Evolutionary conservation across 495 filamentous ascomycete species (phyloP).

Genomic region (Geoglossum glabrum): DNA sequence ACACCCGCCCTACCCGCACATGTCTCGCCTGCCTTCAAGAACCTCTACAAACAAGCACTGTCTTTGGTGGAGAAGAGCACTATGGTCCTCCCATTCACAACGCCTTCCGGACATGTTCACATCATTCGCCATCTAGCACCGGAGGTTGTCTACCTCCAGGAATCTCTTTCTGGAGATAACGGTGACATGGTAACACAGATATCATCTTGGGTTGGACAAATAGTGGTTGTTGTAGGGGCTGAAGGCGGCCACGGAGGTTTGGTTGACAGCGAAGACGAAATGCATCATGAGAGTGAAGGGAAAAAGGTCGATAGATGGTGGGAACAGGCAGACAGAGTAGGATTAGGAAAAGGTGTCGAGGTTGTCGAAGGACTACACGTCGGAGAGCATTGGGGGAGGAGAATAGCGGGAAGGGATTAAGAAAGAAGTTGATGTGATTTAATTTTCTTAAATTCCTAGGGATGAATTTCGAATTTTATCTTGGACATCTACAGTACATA

Average conservation of each 20-base stretch:
- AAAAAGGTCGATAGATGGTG: conserved; percentile 49
- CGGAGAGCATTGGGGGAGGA: conserved; percentile 64
- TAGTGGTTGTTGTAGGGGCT: conserved; percentile 68
- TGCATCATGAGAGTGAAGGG: conserved; percentile 27
- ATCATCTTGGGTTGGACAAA: conserved; percentile 68
- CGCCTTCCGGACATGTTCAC: conserved; percentile 52
- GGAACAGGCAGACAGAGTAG: conserved; percentile 60
- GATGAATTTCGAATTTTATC: neutral
- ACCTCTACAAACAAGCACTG: conserved; percentile 54
- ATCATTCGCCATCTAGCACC: conserved; percentile 69
- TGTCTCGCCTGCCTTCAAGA: conserved; percentile 40
- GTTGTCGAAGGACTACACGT: conserved; percentile 60
- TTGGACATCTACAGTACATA: neutral
- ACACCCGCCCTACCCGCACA: conserved; percentile 13
- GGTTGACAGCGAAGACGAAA: conserved; percentile 77
- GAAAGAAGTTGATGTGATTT: neutral
- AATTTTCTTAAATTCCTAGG: neutral
- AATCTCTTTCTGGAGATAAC: conserved; percentile 50
- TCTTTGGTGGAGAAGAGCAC: conserved; percentile 59
- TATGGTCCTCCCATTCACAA: conserved; percentile 76
- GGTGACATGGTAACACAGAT: conserved; percentile 49
- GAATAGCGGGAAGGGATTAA: conserved; percentile 54
- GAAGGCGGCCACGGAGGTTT: conserved; percentile 69
- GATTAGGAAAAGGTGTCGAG: conserved; percentile 67
- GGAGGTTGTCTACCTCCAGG: conserved; percentile 68